These are phyloP conservation scores for Malassezia dermatis DNA, from an alignment of 1,284 basidiomycete species.

Conservation along the genomic window DNA sequence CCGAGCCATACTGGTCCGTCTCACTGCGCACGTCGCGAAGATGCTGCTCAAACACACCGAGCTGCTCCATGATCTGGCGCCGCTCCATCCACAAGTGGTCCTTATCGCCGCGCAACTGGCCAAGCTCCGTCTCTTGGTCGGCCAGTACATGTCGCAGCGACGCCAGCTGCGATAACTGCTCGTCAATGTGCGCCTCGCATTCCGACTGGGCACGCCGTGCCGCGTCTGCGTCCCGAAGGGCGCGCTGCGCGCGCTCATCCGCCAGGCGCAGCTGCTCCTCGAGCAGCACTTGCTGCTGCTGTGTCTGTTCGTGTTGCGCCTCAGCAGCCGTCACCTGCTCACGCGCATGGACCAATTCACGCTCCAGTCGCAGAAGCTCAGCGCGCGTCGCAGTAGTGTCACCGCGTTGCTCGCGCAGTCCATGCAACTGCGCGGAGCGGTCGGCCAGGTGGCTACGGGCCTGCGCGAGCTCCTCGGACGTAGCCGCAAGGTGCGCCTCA, in stretches of 20 bases:
- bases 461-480: not conserved
- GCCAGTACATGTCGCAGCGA: constrained; percentile 7
- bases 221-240: not conserved
- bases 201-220: constrained; percentile 2
- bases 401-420: not conserved
- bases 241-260: not conserved
- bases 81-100: constrained; percentile 16
- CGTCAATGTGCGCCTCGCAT: constrained; percentile 14
- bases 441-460: not conserved
- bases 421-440: not conserved
- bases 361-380: not conserved
- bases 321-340: not conserved
- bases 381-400: not conserved
- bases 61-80: constrained; percentile 13
- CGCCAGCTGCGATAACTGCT: constrained; percentile 11
- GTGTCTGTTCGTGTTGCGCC: constrained; percentile 2
- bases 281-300: constrained; percentile 5
- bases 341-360: not conserved
- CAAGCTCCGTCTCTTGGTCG: constrained; percentile 2
- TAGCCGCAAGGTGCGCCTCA: constrained; percentile 7
- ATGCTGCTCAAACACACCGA: constrained; percentile 15
- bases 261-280: constrained; percentile 9
- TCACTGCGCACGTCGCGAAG: constrained; percentile 16
- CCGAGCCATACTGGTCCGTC: constrained; percentile 16
- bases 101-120: constrained; percentile 15